Evolutionary conservation across 176 grass and related monocot species (phyloP).

Genomic region (Pharus latifolius): DNA sequence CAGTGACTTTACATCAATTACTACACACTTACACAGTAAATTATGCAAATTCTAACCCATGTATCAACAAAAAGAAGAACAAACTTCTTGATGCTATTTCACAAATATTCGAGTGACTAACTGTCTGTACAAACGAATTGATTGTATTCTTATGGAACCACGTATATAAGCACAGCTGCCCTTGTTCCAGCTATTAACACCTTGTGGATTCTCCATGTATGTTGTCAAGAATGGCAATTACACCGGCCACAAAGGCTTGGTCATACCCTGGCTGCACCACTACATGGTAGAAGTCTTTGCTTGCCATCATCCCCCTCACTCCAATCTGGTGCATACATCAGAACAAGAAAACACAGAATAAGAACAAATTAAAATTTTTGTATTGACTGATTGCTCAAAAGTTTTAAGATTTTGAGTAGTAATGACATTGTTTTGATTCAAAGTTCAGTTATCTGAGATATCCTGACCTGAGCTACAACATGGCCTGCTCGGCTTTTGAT

Average conservation of each 20-base stretch:
- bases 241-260: constrained; percentile 69
- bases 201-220: constrained; percentile 81
- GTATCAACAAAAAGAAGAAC: too few species aligned
- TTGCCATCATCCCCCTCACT: constrained; percentile 51
- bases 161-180: not conserved
- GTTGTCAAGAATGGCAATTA: constrained; percentile 89
- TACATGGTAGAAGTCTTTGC: constrained; percentile 77
- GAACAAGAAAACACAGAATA: not conserved
- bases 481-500: constrained; percentile 54
- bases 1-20: too few species aligned
- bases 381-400: not conserved
- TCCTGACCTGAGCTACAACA: constrained; percentile 57
- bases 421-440: not conserved
- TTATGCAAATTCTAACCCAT: too few species aligned
- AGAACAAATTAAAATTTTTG: not conserved
- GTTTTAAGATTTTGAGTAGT: too few species aligned
- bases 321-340: constrained; percentile 38
- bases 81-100: too few species aligned
- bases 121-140: not conserved
- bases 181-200: constrained; percentile 28
- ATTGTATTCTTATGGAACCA: not conserved
- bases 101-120: not conserved
- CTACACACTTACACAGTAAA: too few species aligned
- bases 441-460: not conserved
- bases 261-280: constrained; percentile 82